phyloP scores from a whole-genome alignment of 306 rosid species.

The Lotus japonicus region DNA sequence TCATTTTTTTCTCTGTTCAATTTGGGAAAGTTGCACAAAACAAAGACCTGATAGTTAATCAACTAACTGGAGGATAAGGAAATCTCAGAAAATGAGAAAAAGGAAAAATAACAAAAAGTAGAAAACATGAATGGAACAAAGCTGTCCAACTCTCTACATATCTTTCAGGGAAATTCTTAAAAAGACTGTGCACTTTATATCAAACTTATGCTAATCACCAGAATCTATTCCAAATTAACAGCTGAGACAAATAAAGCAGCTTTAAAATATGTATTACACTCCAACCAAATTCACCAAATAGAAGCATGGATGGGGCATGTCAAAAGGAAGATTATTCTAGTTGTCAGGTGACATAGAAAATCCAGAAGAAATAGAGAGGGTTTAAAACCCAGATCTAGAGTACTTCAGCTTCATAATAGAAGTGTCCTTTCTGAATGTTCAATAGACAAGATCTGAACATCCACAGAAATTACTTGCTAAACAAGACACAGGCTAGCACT shows the following conservation, averaged over 20 bases:
- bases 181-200: not conserved
- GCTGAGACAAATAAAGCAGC: not conserved
- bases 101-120: not conserved
- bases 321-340: not conserved
- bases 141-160: not conserved
- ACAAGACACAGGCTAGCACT: not conserved
- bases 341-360: not conserved
- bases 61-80: not conserved
- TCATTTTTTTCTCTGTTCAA: not conserved
- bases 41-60: not conserved
- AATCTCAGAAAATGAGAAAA: not conserved
- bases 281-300: not conserved
- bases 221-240: not conserved
- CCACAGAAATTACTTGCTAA: not conserved
- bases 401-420: not conserved
- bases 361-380: not conserved
- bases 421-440: not conserved
- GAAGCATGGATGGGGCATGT: not conserved
- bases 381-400: not conserved
- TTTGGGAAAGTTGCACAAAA: not conserved
- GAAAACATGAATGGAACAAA: not conserved
- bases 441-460: not conserved
- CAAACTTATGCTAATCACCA: constrained; percentile 1
- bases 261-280: not conserved
- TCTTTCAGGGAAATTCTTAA: not conserved